phyloP scores from a whole-genome alignment of 2,329 filamentous ascomycete genomes.

The Periconia sp. region DNA sequence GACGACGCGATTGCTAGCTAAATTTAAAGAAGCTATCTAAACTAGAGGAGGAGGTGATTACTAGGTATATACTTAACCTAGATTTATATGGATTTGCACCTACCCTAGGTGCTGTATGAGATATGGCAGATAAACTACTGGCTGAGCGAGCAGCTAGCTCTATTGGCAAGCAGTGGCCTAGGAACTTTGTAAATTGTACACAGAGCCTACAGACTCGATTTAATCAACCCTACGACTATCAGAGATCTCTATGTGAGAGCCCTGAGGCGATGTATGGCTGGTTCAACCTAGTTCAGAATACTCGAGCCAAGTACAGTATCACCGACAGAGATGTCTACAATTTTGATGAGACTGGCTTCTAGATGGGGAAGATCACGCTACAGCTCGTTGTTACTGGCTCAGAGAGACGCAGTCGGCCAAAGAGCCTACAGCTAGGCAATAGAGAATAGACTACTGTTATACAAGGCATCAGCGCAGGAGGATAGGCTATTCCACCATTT shows the following conservation, averaged over 20 bases:
- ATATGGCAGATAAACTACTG: slow-evolving; percentile 26
- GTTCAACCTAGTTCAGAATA: slow-evolving; percentile 15
- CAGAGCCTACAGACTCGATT: slow-evolving; percentile 20
- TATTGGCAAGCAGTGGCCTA: slow-evolving; percentile 17
- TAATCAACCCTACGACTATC: slow-evolving; percentile 12
- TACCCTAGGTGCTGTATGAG: slow-evolving; percentile 12
- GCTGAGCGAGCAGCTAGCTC: slow-evolving; percentile 9
- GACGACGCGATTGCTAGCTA: slow-evolving; percentile 1
- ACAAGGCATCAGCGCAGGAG: slow-evolving; percentile 18
- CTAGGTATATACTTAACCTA: slow-evolving; percentile 16
- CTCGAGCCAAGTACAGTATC: slow-evolving; percentile 16
- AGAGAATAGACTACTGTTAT: slow-evolving; percentile 37
- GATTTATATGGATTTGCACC: slow-evolving; percentile 15
- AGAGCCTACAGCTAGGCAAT: slow-evolving; percentile 30
- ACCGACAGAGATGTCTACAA: slow-evolving; percentile 20
- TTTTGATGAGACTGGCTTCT: slow-evolving; percentile 24
- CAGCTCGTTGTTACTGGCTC: slow-evolving; percentile 12
- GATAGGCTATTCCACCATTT: slow-evolving; percentile 14
- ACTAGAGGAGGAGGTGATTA: slow-evolving; percentile 7
- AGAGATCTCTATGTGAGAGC: slow-evolving; percentile 10
- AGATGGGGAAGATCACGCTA: slow-evolving; percentile 17
- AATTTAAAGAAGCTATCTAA: slow-evolving; percentile 11
- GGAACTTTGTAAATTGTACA: slow-evolving; percentile 16
- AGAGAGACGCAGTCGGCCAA: slow-evolving; percentile 17
- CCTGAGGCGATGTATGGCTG: slow-evolving; percentile 5